These are phyloP conservation scores for Gnomoniopsis sp. DNA, from an alignment of 2,329 filamentous ascomycete species.

Conservation along the genomic window DNA sequence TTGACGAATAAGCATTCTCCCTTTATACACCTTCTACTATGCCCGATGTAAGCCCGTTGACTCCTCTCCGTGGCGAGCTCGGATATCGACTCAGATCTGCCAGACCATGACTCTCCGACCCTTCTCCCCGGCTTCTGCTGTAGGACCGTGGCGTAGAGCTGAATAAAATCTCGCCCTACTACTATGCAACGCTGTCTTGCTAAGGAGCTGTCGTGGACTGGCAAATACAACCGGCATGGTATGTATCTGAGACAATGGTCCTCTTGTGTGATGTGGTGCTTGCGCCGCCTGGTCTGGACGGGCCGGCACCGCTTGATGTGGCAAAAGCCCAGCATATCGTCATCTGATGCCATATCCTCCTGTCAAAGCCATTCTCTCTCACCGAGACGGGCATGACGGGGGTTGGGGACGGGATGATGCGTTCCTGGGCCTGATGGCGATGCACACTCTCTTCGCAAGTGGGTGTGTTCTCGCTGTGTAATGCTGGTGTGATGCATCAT, in stretches of 20 bases:
- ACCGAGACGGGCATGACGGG: background rate
- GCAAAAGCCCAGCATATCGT: background rate
- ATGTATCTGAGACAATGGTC: background rate
- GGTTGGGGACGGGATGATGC: background rate
- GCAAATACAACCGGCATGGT: too few species aligned
- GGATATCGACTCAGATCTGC: background rate
- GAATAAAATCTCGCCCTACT: too few species aligned
- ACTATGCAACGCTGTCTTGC: background rate
- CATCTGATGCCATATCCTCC: background rate
- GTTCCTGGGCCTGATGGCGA: background rate
- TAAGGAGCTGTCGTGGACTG: too few species aligned
- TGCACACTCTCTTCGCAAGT: background rate
- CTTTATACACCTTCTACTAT: background rate
- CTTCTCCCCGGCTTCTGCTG: background rate
- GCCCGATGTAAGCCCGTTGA: background rate
- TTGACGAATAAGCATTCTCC: too few species aligned
- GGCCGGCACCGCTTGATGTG: background rate
- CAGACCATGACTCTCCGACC: background rate
- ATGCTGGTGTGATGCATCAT: background rate
- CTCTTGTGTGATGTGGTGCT: slow-evolving; percentile 1
- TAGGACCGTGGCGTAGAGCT: background rate
- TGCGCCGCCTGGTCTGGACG: background rate
- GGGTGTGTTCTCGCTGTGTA: background rate
- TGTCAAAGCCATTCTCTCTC: background rate
- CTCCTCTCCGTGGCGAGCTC: too few species aligned